phyloP scores from a whole-genome alignment of 225 moss, liverwort and hornwort genomes.

The Marchantia paleacea region DNA sequence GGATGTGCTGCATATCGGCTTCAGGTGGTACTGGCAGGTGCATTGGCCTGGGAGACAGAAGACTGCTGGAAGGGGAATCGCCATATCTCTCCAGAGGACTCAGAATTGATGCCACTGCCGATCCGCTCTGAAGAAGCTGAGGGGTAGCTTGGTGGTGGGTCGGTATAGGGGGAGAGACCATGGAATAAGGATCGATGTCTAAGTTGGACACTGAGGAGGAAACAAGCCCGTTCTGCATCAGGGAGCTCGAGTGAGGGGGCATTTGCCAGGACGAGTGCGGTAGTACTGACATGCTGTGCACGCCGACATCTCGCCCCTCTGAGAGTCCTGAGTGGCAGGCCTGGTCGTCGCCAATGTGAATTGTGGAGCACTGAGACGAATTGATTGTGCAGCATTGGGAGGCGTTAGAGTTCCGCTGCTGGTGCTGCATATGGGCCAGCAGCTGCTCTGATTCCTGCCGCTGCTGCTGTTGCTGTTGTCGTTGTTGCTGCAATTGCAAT shows the following conservation, averaged over 20 bases:
- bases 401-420: constrained; percentile 6
- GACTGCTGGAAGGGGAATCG: constrained; percentile 49
- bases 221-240: neutral
- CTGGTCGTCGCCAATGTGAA: constrained; percentile 3
- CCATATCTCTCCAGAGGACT: constrained; percentile 57
- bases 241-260: constrained; percentile 30
- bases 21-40: constrained; percentile 82
- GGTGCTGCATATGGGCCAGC: constrained; percentile 53
- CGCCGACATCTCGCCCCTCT: constrained; percentile 47
- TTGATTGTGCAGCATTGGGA: neutral
- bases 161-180: neutral
- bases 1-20: constrained; percentile 61
- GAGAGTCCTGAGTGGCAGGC: constrained; percentile 20
- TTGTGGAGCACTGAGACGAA: too few relatives aligned
- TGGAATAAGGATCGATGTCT: neutral
- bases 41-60: constrained; percentile 52
- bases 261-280: constrained; percentile 68
- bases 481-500: constrained; percentile 34
- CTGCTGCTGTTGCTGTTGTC: neutral
- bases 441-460: constrained; percentile 51
- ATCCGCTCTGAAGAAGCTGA: constrained; percentile 58
- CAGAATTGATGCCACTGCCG: constrained; percentile 65
- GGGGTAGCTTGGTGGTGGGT: constrained; percentile 30
- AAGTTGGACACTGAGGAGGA: neutral
- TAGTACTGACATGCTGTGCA: constrained; percentile 41